Percentiles rank a stretch among this genome's conserved stretches.
These are phyloP conservation scores for Aspergillus campestris DNA, from an alignment of 495 filamentous ascomycete genomes.

Conservation along the genomic window DNA sequence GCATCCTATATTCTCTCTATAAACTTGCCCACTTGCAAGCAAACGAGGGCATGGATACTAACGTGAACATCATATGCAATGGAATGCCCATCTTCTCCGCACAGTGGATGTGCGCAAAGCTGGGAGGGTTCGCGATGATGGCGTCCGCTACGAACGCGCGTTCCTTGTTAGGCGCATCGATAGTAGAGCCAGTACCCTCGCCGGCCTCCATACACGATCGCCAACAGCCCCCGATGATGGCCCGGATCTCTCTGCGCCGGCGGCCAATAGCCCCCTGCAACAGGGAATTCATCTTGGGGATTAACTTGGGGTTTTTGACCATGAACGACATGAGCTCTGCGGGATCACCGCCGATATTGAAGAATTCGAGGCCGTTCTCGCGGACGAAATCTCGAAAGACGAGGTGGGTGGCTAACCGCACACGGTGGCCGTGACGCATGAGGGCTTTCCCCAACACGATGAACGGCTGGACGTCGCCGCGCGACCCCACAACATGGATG, in stretches of 20 bases:
- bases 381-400: slow-evolving; percentile 63
- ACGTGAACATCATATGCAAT: slow-evolving; percentile 79
- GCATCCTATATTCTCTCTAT: slow-evolving; percentile 41
- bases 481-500: slow-evolving; percentile 71
- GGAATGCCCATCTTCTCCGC: slow-evolving; percentile 73
- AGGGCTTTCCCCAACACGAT: slow-evolving; percentile 58
- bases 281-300: slow-evolving; percentile 60
- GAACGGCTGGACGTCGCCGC: slow-evolving; percentile 78
- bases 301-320: slow-evolving; percentile 78
- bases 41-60: slow-evolving; percentile 13
- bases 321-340: slow-evolving; percentile 78
- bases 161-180: slow-evolving; percentile 20
- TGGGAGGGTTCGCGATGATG: slow-evolving; percentile 80
- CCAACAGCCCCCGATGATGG: slow-evolving; percentile 72
- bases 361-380: slow-evolving; percentile 69
- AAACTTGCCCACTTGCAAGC: neutral
- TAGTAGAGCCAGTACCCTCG: slow-evolving; percentile 44
- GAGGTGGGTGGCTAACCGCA: slow-evolving; percentile 69
- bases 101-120: slow-evolving; percentile 75
- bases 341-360: slow-evolving; percentile 72
- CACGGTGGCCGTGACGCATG: slow-evolving; percentile 61
- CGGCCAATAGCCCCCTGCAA: slow-evolving; percentile 60
- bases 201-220: slow-evolving; percentile 60
- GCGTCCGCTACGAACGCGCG: slow-evolving; percentile 69
- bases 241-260: slow-evolving; percentile 55